These are phyloP conservation scores for Gossypium ekmanianum DNA, from an alignment of 345 rosid species.

Conservation along the genomic window DNA sequence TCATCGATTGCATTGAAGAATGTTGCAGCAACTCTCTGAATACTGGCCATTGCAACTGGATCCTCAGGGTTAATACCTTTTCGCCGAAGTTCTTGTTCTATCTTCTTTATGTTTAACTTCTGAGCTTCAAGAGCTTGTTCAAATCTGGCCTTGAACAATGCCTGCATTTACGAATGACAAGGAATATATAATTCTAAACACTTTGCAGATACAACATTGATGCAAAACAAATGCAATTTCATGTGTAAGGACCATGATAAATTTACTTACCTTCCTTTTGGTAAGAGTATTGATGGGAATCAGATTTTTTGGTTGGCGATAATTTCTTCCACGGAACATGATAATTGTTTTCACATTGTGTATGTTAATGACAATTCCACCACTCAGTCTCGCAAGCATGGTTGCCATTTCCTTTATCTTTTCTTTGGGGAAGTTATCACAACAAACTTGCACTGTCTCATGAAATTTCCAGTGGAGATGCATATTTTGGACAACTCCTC, in stretches of 20 bases:
- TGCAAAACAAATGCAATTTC: slow-evolving; percentile 1
- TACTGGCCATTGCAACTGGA: slow-evolving; percentile 97
- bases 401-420: slow-evolving; percentile 94
- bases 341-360: slow-evolving; percentile 90
- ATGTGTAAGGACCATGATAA: neutral
- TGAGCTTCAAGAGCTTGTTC: slow-evolving; percentile 99
- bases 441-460: slow-evolving; percentile 95
- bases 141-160: slow-evolving; percentile 91
- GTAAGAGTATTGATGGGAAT: slow-evolving; percentile 96
- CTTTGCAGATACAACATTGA: neutral
- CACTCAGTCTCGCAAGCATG: slow-evolving; percentile 86
- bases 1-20: slow-evolving; percentile 93
- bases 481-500: slow-evolving; percentile 97
- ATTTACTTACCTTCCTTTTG: slow-evolving; percentile 70
- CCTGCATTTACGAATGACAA: slow-evolving; percentile 46
- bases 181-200: slow-evolving; percentile 10
- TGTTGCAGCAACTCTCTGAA: slow-evolving; percentile 95
- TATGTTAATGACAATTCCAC: slow-evolving; percentile 78
- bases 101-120: slow-evolving; percentile 90
- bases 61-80: slow-evolving; percentile 96
- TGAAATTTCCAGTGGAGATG: slow-evolving; percentile 99
- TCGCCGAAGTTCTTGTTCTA: slow-evolving; percentile 81
- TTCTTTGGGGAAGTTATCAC: slow-evolving; percentile 91
- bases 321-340: slow-evolving; percentile 97
- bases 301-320: slow-evolving; percentile 86